Percentiles rank a stretch among this genome's conserved stretches.
These are phyloP conservation scores for Globisporangium polare DNA, from an alignment of 352 stramenopile genomes.

Conservation along the genomic window DNA sequence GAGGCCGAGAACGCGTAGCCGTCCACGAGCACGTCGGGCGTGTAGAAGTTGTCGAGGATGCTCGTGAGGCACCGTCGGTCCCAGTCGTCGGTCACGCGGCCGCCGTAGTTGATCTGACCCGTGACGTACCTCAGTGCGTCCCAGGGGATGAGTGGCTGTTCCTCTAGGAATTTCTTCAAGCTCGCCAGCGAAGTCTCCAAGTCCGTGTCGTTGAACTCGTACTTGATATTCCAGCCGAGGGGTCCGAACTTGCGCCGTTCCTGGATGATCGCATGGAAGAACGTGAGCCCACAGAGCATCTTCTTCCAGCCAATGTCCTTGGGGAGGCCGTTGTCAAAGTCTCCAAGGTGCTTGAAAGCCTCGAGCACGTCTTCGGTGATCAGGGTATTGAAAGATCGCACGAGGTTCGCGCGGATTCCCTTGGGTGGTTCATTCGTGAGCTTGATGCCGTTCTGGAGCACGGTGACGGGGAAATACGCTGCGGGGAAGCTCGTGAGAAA, in stretches of 20 bases:
- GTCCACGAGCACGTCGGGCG: conserved; percentile 65
- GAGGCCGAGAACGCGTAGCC: conserved; percentile 88
- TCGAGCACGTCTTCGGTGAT: conserved; percentile 74
- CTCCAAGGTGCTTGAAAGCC: conserved; percentile 41
- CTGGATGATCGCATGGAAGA: conserved; percentile 95
- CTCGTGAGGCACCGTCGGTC: conserved; percentile 91
- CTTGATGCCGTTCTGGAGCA: conserved; percentile 93
- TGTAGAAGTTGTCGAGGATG: conserved; percentile 92
- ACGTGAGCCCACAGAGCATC: conserved; percentile 84
- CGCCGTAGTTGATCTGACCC: conserved; percentile 95
- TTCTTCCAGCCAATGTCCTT: conserved; percentile 87
- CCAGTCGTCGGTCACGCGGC: conserved; percentile 95
- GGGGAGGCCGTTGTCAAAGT: conserved; percentile 54
- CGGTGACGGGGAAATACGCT: conserved; percentile 90
- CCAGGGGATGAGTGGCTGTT: conserved; percentile 91
- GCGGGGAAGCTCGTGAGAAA: conserved; percentile 92
- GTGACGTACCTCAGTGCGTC: conserved; percentile 93
- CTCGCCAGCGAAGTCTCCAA: conserved; percentile 91
- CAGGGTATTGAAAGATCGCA: conserved; percentile 87
- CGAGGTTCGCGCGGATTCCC: conserved; percentile 86
- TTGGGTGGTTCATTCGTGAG: conserved; percentile 93
- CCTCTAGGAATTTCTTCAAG: conserved; percentile 88
- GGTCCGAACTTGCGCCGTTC: conserved; percentile 93
- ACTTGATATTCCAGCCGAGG: conserved; percentile 95
- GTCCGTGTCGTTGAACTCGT: conserved; percentile 96